Base-by-base conservation (phyloP, 1,139 yeast genomes). In the Lodderomyces jiufengensis region DNA sequence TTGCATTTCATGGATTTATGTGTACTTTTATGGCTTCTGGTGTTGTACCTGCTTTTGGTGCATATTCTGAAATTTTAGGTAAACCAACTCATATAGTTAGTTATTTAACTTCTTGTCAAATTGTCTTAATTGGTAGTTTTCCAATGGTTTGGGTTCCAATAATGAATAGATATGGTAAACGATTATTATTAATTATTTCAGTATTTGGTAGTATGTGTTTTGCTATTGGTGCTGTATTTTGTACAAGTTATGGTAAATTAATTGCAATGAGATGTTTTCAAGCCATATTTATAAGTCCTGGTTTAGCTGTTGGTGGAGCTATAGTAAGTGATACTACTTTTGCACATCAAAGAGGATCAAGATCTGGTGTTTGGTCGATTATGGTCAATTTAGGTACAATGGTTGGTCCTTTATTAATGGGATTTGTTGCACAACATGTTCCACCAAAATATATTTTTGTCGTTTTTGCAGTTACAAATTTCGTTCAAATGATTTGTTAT, bases 11-110 rank as follows among this genome's bases (percentile, higher is more conserved):
- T 36, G 53, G 51, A 7, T 50, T 50, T 27, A 38, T 43, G 21
- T 40, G 47, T 3, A 49, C 54, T 10, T 50, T 50, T 29, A 47
- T 49, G 45, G 55, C 55, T n/a, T 47, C 52, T 3, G 55, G 55
- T 5, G 24, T 47, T 7, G 49, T 49, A 11, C 53, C 55, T 3
- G 38, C 50, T 16, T 50, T 49, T 34, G 53, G 45, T 9, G 34
- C 34, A 10, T 32, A 49, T 7, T 38, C 45, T 32, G 44, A 33
- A 28, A 21, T 39, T 14, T 39, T 46, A 9, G 37, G 34, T n/a
- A 35, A 37, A 12, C 37, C 51, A 9, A 42, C 50, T 10, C 40
- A 42, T 27, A 40, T 32, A 9, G 38, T 49, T 25, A 36, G 47
- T 12, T 50, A 50, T 27, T 37, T 50, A 15, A 49, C 53, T 1